phyloP scores from a whole-genome alignment of 106 monocot genomes.

The Narthecium ossifragum region DNA sequence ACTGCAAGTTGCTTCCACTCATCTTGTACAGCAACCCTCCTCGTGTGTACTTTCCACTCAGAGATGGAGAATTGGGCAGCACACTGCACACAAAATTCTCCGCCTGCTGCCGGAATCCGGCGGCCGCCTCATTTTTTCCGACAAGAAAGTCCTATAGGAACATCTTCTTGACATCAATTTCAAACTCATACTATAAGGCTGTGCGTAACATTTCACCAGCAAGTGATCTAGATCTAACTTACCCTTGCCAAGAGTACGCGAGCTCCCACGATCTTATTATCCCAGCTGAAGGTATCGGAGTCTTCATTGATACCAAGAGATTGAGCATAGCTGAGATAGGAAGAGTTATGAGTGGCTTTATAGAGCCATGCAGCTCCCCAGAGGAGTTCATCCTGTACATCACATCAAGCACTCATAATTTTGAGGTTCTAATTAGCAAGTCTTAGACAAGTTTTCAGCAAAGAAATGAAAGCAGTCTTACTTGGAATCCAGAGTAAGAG shows the following conservation, averaged over 20 bases:
- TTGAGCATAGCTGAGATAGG: conserved; percentile 31
- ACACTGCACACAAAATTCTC: conserved; percentile 37
- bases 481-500: conserved; percentile 42
- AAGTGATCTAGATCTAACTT: too few relatives aligned
- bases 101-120: conserved; percentile 18
- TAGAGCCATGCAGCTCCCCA: conserved; percentile 78
- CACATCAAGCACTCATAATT: not conserved
- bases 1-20: conserved; percentile 32
- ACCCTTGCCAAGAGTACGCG: conserved; percentile 42
- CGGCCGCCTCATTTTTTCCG: conserved; percentile 14
- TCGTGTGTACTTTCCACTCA: conserved; percentile 32
- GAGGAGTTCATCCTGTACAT: conserved; percentile 54
- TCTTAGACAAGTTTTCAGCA: not conserved
- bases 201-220: too few relatives aligned
- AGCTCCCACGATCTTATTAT: conserved; percentile 39
- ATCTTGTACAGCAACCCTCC: conserved; percentile 42
- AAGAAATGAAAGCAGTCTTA: conserved; percentile 2
- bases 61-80: conserved; percentile 35
- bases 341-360: conserved; percentile 40
- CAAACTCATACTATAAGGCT: too few relatives aligned
- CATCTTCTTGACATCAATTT: not conserved
- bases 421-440: not conserved
- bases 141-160: conserved; percentile 22
- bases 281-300: conserved; percentile 44
- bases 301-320: conserved; percentile 16